These are phyloP conservation scores for Monosporascus sp. DNA, from an alignment of 2,329 filamentous ascomycete species.

Conservation along the genomic window DNA sequence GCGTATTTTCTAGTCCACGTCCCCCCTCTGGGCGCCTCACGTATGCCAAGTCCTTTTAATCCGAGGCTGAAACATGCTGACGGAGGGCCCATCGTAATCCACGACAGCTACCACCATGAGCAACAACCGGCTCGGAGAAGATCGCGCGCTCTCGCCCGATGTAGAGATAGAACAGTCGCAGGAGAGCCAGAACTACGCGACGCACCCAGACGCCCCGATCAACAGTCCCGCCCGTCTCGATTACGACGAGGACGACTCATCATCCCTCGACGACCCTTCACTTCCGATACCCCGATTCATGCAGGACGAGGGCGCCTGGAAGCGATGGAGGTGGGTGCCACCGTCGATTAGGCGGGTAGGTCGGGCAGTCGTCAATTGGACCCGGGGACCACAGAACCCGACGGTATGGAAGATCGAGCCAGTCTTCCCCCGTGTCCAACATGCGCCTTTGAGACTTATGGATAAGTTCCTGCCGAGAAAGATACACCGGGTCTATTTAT, in stretches of 20 bases:
- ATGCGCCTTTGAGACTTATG: constrained; percentile 59
- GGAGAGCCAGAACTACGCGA: constrained; percentile 1
- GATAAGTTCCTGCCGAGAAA: constrained; percentile 57
- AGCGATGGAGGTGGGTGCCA: constrained; percentile 55
- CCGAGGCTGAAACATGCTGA: too few relatives aligned
- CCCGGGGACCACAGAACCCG: constrained; percentile 51
- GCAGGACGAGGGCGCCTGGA: constrained; percentile 48
- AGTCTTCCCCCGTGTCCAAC: constrained; percentile 62
- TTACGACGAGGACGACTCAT: constrained; percentile 39
- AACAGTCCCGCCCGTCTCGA: constrained; percentile 32
- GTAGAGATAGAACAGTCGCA: constrained; percentile 12
- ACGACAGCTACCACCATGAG: constrained; percentile 10
- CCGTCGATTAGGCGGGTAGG: constrained; percentile 46
- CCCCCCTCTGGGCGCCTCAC: too few relatives aligned
- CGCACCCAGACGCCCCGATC: constrained; percentile 23
- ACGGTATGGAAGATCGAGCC: constrained; percentile 49
- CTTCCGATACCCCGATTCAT: constrained; percentile 54
- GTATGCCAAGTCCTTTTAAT: too few relatives aligned
- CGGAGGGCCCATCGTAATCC: too few relatives aligned
- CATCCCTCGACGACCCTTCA: constrained; percentile 27
- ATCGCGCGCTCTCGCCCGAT: constrained; percentile 18
- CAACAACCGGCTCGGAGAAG: constrained; percentile 13
- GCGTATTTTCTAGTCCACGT: too few relatives aligned
- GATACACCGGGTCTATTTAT: constrained; percentile 53
- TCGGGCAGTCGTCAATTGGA: constrained; percentile 43